Conservation (phyloP, 2,329 filamentous ascomycete species). For the Alternaria tenuissima region DNA sequence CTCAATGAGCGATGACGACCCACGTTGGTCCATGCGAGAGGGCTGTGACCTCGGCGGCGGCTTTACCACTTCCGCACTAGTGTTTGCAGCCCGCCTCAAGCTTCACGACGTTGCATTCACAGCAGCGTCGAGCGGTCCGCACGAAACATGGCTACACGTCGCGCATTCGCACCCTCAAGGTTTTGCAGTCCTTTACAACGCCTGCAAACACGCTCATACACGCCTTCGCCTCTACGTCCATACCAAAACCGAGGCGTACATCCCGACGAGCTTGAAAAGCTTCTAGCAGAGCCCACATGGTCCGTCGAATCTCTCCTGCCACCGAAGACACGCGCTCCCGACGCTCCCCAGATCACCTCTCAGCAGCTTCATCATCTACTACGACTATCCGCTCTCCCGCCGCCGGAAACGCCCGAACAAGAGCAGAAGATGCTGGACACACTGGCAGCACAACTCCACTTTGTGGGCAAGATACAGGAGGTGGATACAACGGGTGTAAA, state of each 20-base stretch:
- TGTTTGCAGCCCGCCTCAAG: constrained; percentile 17
- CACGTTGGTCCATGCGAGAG: constrained; percentile 37
- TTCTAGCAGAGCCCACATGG: constrained; percentile 78
- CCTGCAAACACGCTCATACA: constrained; percentile 8
- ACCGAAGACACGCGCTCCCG: constrained; percentile 38
- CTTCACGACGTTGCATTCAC: constrained; percentile 35
- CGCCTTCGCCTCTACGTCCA: no score
- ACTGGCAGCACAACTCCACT: constrained; percentile 83
- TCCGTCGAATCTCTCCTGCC: constrained; percentile 80
- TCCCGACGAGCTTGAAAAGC: constrained; percentile 45
- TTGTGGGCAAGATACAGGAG: constrained; percentile 84
- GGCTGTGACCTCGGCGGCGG: constrained; percentile 30
- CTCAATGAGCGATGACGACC: constrained; percentile 44
- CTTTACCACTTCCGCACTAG: constrained; percentile 27
- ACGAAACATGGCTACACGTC: constrained; percentile 26
- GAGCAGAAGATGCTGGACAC: constrained; percentile 76
- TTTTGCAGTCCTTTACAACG: constrained; percentile 4
- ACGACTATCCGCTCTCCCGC: constrained; percentile 85
- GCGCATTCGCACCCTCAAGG: constrained; percentile 15
- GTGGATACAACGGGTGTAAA: constrained; percentile 77
- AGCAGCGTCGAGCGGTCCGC: constrained; percentile 4
- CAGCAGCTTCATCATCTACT: constrained; percentile 82
- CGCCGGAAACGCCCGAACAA: constrained; percentile 68
- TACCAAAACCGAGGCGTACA: constrained; percentile 18
- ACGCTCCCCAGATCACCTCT: constrained; percentile 63